Evolutionary conservation across 441 rosid species (phyloP).

Genomic region (Populus hybrid): DNA sequence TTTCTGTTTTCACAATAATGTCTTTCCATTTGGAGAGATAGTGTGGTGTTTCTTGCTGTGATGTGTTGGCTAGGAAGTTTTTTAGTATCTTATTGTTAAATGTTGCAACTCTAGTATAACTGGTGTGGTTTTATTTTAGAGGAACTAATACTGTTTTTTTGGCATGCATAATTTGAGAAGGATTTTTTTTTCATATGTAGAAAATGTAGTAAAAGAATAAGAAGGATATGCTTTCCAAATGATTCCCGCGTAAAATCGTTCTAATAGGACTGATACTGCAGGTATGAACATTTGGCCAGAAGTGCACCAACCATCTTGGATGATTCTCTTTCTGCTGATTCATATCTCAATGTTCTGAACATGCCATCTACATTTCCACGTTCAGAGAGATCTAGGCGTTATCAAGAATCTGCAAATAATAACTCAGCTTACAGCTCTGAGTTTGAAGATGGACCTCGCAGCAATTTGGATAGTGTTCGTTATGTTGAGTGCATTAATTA

Average conservation of each 20-base stretch:
- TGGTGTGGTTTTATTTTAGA: not conserved
- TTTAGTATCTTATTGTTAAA: not conserved
- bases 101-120: not conserved
- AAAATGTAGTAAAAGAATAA: not conserved
- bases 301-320: conserved; percentile 99
- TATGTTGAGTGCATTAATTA: conserved; percentile 78
- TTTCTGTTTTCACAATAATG: not conserved
- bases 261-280: conserved; percentile 33
- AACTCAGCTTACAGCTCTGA: conserved; percentile 47
- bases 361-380: conserved; percentile 99
- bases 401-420: conserved; percentile 53
- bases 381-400: conserved; percentile 84
- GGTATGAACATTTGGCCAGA: conserved; percentile 99
- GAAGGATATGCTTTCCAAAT: not conserved
- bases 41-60: not conserved
- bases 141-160: not conserved
- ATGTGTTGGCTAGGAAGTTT: not conserved
- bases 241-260: conserved; percentile 6
- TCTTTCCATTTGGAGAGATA: not conserved
- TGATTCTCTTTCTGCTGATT: conserved; percentile 98
- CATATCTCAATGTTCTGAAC: conserved; percentile 90
- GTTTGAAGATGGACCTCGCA: conserved; percentile 84
- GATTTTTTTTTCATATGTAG: conserved; percentile 1
- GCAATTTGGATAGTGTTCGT: conserved; percentile 83
- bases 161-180: not conserved